phyloP scores from a whole-genome alignment of 2,329 filamentous ascomycete genomes.

The Cryphonectria radicalis region DNA sequence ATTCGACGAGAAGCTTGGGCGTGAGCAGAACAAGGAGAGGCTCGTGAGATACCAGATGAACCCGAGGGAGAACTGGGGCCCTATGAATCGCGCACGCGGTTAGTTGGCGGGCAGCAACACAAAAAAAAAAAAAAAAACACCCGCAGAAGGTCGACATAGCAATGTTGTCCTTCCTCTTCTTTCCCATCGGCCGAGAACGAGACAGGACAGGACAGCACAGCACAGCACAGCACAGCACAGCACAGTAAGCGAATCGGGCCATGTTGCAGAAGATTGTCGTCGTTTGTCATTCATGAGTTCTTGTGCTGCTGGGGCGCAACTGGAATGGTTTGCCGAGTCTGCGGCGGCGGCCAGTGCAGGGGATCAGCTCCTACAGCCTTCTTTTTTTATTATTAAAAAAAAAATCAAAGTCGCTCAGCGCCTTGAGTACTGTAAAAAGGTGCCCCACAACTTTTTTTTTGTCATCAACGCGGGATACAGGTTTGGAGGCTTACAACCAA shows the following conservation, averaged over 20 bases:
- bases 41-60: constrained; percentile 89
- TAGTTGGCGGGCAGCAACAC: not conserved
- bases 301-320: too few relatives aligned
- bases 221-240: too few relatives aligned
- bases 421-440: too few relatives aligned
- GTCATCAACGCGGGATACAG: not conserved
- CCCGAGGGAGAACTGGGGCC: constrained; percentile 92
- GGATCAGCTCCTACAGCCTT: too few relatives aligned
- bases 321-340: too few relatives aligned
- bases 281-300: too few relatives aligned
- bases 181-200: not conserved
- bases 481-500: not conserved
- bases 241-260: too few relatives aligned
- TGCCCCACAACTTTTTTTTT: not conserved
- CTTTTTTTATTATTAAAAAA: too few relatives aligned
- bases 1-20: constrained; percentile 82
- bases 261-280: too few relatives aligned
- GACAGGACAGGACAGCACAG: not conserved
- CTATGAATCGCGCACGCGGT: constrained; percentile 65
- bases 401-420: too few relatives aligned
- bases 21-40: constrained; percentile 66
- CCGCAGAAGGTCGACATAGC: not conserved
- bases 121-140: not conserved
- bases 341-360: too few relatives aligned
- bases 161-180: too few relatives aligned